Percentiles rank a stretch among this genome's conserved stretches.
Conservation (phyloP, 1,284 basidiomycete genomes). For the Ganoderma lucidum region DNA sequence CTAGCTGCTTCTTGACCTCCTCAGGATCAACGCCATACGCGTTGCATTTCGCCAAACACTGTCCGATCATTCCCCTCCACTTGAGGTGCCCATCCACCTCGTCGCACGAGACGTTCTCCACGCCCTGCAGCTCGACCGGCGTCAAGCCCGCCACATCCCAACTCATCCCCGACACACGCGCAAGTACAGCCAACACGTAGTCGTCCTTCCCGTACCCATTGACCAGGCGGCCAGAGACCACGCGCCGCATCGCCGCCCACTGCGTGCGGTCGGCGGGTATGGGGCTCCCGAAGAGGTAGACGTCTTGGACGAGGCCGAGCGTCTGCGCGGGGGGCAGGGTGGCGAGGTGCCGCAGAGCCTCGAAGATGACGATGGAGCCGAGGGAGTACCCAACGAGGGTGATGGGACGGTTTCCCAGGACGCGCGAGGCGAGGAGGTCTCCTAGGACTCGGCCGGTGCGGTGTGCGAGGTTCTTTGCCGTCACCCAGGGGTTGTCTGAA, state of each 20-base stretch:
- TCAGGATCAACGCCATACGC: slow-evolving; percentile 48
- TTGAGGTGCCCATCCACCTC: slow-evolving; percentile 62
- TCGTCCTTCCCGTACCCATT: slow-evolving; percentile 78
- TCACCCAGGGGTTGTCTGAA: slow-evolving; percentile 62
- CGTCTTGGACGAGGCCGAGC: slow-evolving; percentile 71
- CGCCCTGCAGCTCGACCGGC: slow-evolving; percentile 67
- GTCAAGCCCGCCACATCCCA: slow-evolving; percentile 77
- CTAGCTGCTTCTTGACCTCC: slow-evolving; percentile 47
- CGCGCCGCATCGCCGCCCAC: slow-evolving; percentile 72
- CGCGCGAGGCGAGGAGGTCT: slow-evolving; percentile 57
- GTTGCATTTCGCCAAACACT: slow-evolving; percentile 48
- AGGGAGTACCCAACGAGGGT: slow-evolving; percentile 66
- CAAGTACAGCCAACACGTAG: slow-evolving; percentile 80
- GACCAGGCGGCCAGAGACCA: slow-evolving; percentile 74
- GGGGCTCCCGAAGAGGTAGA: slow-evolving; percentile 79
- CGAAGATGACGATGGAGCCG: slow-evolving; percentile 61
- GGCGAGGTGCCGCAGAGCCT: slow-evolving; percentile 51
- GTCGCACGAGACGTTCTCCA: slow-evolving; percentile 73
- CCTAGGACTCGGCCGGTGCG: slow-evolving; percentile 66
- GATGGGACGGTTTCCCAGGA: slow-evolving; percentile 64
- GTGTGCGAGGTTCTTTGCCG: slow-evolving; percentile 56
- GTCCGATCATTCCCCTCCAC: slow-evolving; percentile 62
- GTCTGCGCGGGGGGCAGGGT: slow-evolving; percentile 53
- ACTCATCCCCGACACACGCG: slow-evolving; percentile 67
- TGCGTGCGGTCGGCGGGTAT: slow-evolving; percentile 59